These are phyloP conservation scores for Penicillium decumbens DNA, from an alignment of 2,329 filamentous ascomycete genomes.

Conservation along the genomic window DNA sequence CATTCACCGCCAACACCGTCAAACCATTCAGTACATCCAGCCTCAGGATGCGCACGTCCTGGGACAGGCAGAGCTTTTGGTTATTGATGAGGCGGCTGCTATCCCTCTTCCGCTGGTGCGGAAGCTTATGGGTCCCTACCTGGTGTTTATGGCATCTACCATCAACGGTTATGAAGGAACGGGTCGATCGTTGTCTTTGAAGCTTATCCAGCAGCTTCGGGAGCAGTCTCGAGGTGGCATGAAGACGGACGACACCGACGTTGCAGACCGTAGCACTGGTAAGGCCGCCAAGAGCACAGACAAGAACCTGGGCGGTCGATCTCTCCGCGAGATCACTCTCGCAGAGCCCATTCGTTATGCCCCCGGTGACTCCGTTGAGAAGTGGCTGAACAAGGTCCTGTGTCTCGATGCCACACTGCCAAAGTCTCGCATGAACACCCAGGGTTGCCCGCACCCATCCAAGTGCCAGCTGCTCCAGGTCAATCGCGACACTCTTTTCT, in stretches of 20 bases:
- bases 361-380: slow-evolving; percentile 84
- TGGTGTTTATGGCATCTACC: slow-evolving; percentile 98
- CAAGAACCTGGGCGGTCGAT: slow-evolving; percentile 61
- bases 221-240: slow-evolving; percentile 74
- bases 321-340: slow-evolving; percentile 85
- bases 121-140: slow-evolving; percentile 92
- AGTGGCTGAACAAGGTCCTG: slow-evolving; percentile 90
- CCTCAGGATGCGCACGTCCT: slow-evolving; percentile 93
- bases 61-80: slow-evolving; percentile 88
- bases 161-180: slow-evolving; percentile 99
- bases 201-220: slow-evolving; percentile 92
- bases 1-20: slow-evolving; percentile 86
- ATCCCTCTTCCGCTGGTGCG: slow-evolving; percentile 88
- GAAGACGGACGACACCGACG: slow-evolving; percentile 57
- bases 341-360: slow-evolving; percentile 93
- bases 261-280: slow-evolving; percentile 75
- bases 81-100: slow-evolving; percentile 95
- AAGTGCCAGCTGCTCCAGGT: slow-evolving; percentile 90
- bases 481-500: slow-evolving; percentile 96
- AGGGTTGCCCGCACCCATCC: slow-evolving; percentile 82
- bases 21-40: slow-evolving; percentile 98
- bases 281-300: slow-evolving; percentile 63
- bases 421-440: slow-evolving; percentile 64
- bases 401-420: slow-evolving; percentile 91
- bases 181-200: slow-evolving; percentile 86